Conservation (phyloP, 768 basidiomycete species). For the Termitomyces sp. region DNA sequence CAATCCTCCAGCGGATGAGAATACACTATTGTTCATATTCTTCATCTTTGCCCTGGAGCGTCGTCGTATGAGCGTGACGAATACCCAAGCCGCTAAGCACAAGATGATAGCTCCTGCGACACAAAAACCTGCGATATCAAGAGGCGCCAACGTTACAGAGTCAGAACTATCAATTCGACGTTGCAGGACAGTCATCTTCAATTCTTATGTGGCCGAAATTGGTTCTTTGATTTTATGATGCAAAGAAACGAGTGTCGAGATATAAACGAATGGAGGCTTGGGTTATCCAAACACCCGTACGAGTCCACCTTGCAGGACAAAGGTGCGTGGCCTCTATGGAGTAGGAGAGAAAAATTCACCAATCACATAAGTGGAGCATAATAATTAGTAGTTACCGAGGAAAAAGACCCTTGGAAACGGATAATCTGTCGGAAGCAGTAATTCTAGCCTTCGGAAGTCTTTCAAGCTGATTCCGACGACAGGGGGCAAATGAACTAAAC, state of each 20-base stretch:
- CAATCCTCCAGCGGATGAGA: conserved; percentile 44
- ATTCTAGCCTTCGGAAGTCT: background rate
- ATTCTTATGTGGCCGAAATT: background rate
- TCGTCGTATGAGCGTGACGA: conserved; percentile 34
- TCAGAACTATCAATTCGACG: conserved; percentile 9
- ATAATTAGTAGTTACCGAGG: background rate
- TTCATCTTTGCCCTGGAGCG: conserved; percentile 29
- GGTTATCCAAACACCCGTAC: background rate
- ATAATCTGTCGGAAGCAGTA: background rate
- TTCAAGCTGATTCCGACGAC: background rate
- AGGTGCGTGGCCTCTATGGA: background rate
- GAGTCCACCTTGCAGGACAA: background rate
- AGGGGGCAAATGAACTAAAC: background rate
- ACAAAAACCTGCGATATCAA: conserved; percentile 47
- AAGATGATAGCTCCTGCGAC: conserved; percentile 36
- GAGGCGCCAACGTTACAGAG: conserved; percentile 17
- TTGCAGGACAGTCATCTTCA: conserved; percentile 15
- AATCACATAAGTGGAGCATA: background rate
- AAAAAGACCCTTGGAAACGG: background rate
- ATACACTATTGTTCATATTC: conserved; percentile 32
- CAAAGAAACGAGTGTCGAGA: background rate
- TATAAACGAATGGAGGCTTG: conserved; percentile 5
- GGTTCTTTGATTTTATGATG: background rate
- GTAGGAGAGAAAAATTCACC: background rate
- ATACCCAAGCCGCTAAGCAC: conserved; percentile 36